A percentile compares a stretch with the other conserved stretches of the same genome.
Evolutionary conservation across 2,329 filamentous ascomycete species (phyloP).

Genomic region (Calonectria honghensis): DNA sequence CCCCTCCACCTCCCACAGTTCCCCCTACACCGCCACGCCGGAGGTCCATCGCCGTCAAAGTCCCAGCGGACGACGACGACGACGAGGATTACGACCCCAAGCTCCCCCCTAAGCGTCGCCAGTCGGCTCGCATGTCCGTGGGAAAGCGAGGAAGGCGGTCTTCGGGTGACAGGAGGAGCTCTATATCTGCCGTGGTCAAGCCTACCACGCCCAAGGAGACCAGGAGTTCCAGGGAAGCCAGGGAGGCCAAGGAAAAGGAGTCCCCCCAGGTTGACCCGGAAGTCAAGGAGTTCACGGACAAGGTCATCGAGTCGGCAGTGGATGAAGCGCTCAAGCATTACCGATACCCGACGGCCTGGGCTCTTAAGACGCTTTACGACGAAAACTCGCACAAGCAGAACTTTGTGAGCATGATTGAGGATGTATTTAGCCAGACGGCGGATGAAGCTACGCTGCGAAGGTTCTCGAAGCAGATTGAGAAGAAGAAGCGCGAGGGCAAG

Average conservation of each 20-base stretch:
- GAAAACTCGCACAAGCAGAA: constrained; percentile 70
- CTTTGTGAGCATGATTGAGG: constrained; percentile 75
- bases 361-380: constrained; percentile 76
- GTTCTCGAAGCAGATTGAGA: constrained; percentile 70
- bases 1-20: constrained; percentile 49
- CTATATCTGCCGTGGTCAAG: constrained; percentile 48
- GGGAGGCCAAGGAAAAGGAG: constrained; percentile 44
- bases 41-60: constrained; percentile 52
- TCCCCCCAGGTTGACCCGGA: constrained; percentile 51
- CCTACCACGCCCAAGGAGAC: constrained; percentile 40
- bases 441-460: constrained; percentile 69
- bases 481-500: constrained; percentile 75
- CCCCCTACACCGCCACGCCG: constrained; percentile 54
- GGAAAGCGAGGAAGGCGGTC: constrained; percentile 56
- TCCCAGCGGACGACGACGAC: constrained; percentile 60
- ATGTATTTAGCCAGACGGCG: constrained; percentile 75
- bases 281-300: constrained; percentile 68
- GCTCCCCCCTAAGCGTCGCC: constrained; percentile 58
- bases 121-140: constrained; percentile 58
- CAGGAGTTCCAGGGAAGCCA: constrained; percentile 41
- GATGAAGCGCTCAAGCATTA: constrained; percentile 74
- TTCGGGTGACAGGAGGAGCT: constrained; percentile 49
- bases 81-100: constrained; percentile 68
- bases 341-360: constrained; percentile 78
- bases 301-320: constrained; percentile 74